Base-by-base conservation (phyloP, 2,329 filamentous ascomycete genomes). In the Talaromyces sp. region DNA sequence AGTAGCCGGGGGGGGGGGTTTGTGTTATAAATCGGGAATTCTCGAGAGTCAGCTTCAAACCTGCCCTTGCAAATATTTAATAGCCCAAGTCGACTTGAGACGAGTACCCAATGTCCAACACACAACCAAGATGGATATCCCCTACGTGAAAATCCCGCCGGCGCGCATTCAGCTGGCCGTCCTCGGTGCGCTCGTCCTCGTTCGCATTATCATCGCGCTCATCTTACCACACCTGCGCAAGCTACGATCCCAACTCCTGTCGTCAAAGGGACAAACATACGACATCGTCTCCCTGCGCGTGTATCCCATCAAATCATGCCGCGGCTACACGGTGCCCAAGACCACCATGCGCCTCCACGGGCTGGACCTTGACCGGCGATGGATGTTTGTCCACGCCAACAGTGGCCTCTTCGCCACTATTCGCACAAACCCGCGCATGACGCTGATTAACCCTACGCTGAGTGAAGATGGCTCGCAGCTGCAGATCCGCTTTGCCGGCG, bases 231-330 rank as follows among this genome's bases (percentile, higher is more conserved):
- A 31, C 21, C 26, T 59, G 27, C 49, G 58, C 58, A 54, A 60
- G 46, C 24, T 59, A 0, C 31, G 52, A 41, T 55, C 56, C n/a
- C 41, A 8, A 4, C 38, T 41, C n/a, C n/a, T 19, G 19, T 46
- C 19, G 1, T 19, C n/a, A 24, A 19, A 10, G 9, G 3, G 46
- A 2, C 43, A 54, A 35, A 26, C 55, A 2, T 58, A 73, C 64
- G 61, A 74, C 50, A 70, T 75, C 31, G 59, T 68, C 62, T 68
- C 69, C 9, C 75, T 88, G 11, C 80, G 80, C 59, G 78, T 87
- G 66, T 87, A 88, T 68, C 86, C 86, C 13, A 84, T 88, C 67
- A 88, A 88, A 68, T 88, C 85, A 62, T 88, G 86, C 66, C 84
- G 86, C 52, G 86, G 86, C 10, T 78, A 88, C 65, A 76, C 81